Percentiles rank a stretch among this genome's conserved stretches.
These are phyloP conservation scores for Apiospora malaysiana DNA, from an alignment of 2,329 filamentous ascomycete species.

Conservation along the genomic window DNA sequence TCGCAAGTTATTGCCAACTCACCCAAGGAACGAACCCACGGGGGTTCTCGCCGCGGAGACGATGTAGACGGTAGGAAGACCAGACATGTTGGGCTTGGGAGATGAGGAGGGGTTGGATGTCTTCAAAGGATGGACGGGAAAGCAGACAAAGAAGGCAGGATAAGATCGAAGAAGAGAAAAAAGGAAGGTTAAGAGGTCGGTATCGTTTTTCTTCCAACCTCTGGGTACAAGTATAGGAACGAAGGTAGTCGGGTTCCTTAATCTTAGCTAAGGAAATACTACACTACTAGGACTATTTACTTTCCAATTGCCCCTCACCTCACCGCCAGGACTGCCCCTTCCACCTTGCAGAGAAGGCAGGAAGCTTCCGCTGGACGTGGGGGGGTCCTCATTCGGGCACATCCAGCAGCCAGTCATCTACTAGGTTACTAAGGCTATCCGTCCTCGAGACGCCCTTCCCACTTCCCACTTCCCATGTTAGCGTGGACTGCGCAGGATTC, in stretches of 20 bases:
- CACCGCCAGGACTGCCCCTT: constrained; percentile 16
- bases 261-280: constrained; percentile 13
- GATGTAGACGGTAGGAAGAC: constrained; percentile 90
- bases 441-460: not conserved
- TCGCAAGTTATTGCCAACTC: constrained; percentile 39
- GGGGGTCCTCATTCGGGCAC: not conserved
- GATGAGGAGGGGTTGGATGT: constrained; percentile 6
- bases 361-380: constrained; percentile 11
- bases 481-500: not conserved
- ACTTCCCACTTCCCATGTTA: not conserved
- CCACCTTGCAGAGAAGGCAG: constrained; percentile 5
- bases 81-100: constrained; percentile 66
- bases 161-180: not conserved
- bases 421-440: not conserved
- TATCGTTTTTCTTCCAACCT: not conserved
- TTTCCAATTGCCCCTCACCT: constrained; percentile 23
- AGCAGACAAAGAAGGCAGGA: not conserved
- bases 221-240: too few relatives aligned
- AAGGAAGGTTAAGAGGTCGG: not conserved
- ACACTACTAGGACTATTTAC: not conserved
- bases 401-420: not conserved
- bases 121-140: constrained; percentile 14
- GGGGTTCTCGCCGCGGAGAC: constrained; percentile 91
- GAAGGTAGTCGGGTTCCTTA: not conserved
- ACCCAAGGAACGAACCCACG: constrained; percentile 94